Evolutionary conservation across 106 monocot species (phyloP).

Genomic region (Acanthochlamys bracteata): DNA sequence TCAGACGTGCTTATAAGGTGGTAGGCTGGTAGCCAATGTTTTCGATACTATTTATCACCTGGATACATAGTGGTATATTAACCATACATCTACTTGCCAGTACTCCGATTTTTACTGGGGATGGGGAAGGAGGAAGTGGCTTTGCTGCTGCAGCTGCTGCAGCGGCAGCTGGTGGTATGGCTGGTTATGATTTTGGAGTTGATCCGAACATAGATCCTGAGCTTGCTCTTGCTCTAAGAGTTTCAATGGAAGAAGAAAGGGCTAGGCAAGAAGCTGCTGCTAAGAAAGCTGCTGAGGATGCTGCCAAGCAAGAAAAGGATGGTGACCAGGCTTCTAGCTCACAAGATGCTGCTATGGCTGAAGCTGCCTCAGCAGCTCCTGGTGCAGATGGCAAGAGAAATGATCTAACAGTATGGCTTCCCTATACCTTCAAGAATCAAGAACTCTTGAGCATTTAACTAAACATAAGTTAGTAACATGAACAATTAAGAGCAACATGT

Average conservation of each 20-base stretch:
- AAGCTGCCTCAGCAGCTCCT: constrained; percentile 25
- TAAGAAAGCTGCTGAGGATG: constrained; percentile 87
- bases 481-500: too few species aligned
- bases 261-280: constrained; percentile 97
- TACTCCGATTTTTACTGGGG: constrained; percentile 86
- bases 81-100: constrained; percentile 17
- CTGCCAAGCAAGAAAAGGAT: constrained; percentile 47
- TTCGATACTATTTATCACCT: background rate
- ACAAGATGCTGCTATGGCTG: constrained; percentile 49
- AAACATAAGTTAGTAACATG: too few species aligned
- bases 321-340: constrained; percentile 37
- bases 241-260: constrained; percentile 99
- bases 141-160: constrained; percentile 89
- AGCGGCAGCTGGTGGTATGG: constrained; percentile 62
- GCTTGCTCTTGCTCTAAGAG: constrained; percentile 87
- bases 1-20: constrained; percentile 89
- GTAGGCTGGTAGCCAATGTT: constrained; percentile 13
- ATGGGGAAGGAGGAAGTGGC: constrained; percentile 86
- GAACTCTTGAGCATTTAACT: background rate
- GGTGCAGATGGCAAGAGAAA: constrained; percentile 35
- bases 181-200: constrained; percentile 91
- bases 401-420: constrained; percentile 42
- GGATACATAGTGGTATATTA: too few species aligned
- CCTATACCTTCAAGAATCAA: background rate
- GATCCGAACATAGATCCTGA: constrained; percentile 98